Evolutionary conservation across 768 basidiomycete species (phyloP).

Genomic region (Crucibulum laeve): DNA sequence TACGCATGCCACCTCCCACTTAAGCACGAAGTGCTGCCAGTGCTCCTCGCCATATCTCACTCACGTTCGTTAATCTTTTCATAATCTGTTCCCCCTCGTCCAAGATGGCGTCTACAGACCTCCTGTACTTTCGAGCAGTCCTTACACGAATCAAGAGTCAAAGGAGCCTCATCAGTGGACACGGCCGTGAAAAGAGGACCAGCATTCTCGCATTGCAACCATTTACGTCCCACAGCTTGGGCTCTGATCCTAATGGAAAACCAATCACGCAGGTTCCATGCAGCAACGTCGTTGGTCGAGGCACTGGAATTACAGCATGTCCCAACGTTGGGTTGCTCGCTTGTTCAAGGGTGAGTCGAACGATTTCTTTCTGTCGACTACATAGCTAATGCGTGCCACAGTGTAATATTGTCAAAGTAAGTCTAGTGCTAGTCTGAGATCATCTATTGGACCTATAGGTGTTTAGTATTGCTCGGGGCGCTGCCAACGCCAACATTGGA

Average conservation of each 20-base stretch:
- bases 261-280: constrained; percentile 16
- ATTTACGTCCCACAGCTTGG: constrained; percentile 24
- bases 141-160: constrained; percentile 17
- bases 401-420: constrained; percentile 18
- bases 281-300: constrained; percentile 11
- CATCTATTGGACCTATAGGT: not conserved
- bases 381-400: not conserved
- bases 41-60: no score
- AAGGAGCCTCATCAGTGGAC: constrained; percentile 11
- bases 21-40: no score
- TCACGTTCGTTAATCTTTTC: no score
- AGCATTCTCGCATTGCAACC: constrained; percentile 16
- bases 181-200: constrained; percentile 4
- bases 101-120: constrained; percentile 14
- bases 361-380: not conserved
- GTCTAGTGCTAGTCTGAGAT: not conserved
- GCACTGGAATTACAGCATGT: constrained; percentile 6
- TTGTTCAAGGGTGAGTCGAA: constrained; percentile 22
- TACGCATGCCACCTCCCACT: no score
- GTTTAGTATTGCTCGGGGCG: constrained; percentile 28
- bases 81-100: no score
- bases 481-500: constrained; percentile 31
- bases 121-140: constrained; percentile 16
- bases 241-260: constrained; percentile 16
- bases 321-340: constrained; percentile 15